phyloP scores from a whole-genome alignment of 2,329 filamentous ascomycete species.

The Leptographium galeiforme region DNA sequence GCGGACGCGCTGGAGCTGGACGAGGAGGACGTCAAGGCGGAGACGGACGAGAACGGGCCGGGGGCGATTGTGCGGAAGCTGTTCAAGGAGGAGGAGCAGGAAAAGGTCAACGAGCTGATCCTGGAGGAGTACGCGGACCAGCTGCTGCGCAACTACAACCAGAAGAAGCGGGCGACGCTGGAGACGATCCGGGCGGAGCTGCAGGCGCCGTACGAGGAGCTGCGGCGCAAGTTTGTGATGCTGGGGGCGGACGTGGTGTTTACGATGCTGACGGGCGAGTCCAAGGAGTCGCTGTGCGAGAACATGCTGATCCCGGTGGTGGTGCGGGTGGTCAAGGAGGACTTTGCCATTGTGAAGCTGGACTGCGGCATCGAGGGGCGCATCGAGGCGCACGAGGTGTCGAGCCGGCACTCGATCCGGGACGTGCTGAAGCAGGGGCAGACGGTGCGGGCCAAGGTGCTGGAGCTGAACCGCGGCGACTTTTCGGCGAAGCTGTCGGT shows the following conservation, averaged over 20 bases:
- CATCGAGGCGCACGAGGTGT: slow-evolving; percentile 71
- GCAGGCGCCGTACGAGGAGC: slow-evolving; percentile 84
- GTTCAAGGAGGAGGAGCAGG: slow-evolving; percentile 86
- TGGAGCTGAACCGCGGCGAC: slow-evolving; percentile 75
- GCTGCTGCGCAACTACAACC: slow-evolving; percentile 81
- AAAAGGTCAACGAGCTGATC: slow-evolving; percentile 90
- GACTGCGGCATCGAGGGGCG: slow-evolving; percentile 90
- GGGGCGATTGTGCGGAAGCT: slow-evolving; percentile 88
- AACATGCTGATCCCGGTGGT: slow-evolving; percentile 89
- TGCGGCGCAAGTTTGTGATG: slow-evolving; percentile 64
- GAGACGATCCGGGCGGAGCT: slow-evolving; percentile 93
- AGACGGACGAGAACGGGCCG: slow-evolving; percentile 78
- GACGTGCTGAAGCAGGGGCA: slow-evolving; percentile 68
- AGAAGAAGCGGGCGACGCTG: slow-evolving; percentile 86
- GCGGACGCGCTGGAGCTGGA: slow-evolving; percentile 93
- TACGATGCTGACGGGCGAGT: slow-evolving; percentile 94
- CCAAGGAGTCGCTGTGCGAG: slow-evolving; percentile 64
- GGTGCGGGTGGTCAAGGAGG: slow-evolving; percentile 76
- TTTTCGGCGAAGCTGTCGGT: slow-evolving; percentile 76
- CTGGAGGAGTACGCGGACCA: slow-evolving; percentile 96
- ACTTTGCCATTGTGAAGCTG: slow-evolving; percentile 85
- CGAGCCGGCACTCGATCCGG: slow-evolving; percentile 55
- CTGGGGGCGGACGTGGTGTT: slow-evolving; percentile 71
- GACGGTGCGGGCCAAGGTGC: slow-evolving; percentile 75
- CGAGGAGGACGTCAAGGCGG: slow-evolving; percentile 93